Percentiles rank a stretch among this genome's conserved stretches.
Conservation (phyloP, 1,284 basidiomycete genomes). For the Ustilago loliicola region DNA sequence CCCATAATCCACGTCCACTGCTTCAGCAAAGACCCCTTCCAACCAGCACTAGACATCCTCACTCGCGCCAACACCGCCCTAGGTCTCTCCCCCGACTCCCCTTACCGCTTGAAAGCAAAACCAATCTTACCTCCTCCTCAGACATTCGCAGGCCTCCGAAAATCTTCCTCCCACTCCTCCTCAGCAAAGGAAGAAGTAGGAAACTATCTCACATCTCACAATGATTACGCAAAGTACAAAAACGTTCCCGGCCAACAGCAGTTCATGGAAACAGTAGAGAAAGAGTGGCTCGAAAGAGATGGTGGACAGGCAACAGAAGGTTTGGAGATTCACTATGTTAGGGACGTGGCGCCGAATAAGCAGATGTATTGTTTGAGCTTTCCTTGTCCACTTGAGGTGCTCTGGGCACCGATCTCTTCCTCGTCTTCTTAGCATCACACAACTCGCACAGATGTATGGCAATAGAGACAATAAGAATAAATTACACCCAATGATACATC, state of each 20-base stretch:
- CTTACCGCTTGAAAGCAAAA: constrained; percentile 7
- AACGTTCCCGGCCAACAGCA: background rate
- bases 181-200: background rate
- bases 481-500: background rate
- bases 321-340: constrained; percentile 80
- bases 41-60: constrained; percentile 59
- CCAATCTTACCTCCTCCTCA: constrained; percentile 40
- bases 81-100: constrained; percentile 18
- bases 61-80: constrained; percentile 57
- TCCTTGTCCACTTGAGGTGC: constrained; percentile 76
- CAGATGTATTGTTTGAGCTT: constrained; percentile 99
- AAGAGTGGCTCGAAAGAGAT: constrained; percentile 18
- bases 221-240: constrained; percentile 19
- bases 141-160: constrained; percentile 34
- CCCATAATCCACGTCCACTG: constrained; percentile 96
- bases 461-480: background rate
- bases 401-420: constrained; percentile 25
- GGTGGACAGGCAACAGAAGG: constrained; percentile 1
- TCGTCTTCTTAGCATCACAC: background rate
- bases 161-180: constrained; percentile 5
- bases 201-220: constrained; percentile 31
- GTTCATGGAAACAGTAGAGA: constrained; percentile 12
- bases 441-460: background rate
- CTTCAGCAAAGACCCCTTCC: constrained; percentile 82
- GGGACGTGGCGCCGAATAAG: constrained; percentile 95